Percentiles rank a stretch among this genome's conserved stretches.
These are phyloP conservation scores for Asterophora parasitica DNA, from an alignment of 768 basidiomycete species.

Conservation along the genomic window DNA sequence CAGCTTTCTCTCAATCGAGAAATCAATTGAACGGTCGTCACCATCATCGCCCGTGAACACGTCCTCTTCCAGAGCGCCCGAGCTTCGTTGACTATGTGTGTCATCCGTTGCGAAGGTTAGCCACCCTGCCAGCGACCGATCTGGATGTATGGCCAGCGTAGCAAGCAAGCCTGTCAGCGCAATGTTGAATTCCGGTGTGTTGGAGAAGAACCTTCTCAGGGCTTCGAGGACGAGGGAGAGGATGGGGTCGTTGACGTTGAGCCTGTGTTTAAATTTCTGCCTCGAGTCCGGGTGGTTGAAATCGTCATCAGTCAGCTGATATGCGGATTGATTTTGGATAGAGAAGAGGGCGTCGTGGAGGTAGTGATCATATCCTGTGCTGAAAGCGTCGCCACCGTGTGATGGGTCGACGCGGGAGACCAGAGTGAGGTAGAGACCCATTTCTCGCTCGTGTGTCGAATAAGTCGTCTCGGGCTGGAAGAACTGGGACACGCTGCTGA, in stretches of 20 bases:
- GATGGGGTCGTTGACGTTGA: constrained; percentile 75
- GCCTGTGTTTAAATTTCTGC: constrained; percentile 59
- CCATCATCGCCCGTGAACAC: constrained; percentile 42
- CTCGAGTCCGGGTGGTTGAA: constrained; percentile 32
- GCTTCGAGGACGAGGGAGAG: constrained; percentile 66
- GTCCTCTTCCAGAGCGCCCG: constrained; percentile 13
- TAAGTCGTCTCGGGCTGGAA: constrained; percentile 67
- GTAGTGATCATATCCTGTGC: constrained; percentile 83
- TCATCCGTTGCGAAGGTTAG: constrained; percentile 62
- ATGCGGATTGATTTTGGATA: constrained; percentile 63
- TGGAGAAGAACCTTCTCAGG: constrained; percentile 76
- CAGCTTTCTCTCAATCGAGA: constrained; percentile 61
- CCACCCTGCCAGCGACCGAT: constrained; percentile 87
- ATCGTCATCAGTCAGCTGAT: constrained; percentile 40
- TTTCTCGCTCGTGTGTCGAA: constrained; percentile 80
- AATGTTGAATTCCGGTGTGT: constrained; percentile 83
- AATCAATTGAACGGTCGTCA: constrained; percentile 82
- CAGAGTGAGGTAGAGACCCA: constrained; percentile 71
- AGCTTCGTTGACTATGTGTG: constrained; percentile 15
- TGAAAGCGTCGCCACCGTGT: constrained; percentile 67
- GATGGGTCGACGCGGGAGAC: constrained; percentile 75
- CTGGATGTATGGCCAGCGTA: constrained; percentile 77
- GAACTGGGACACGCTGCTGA: constrained; percentile 34
- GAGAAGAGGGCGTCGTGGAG: constrained; percentile 67
- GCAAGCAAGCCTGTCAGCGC: constrained; percentile 81